Conservation (phyloP, 768 basidiomycete genomes). For the Psilocybe azurescens region DNA sequence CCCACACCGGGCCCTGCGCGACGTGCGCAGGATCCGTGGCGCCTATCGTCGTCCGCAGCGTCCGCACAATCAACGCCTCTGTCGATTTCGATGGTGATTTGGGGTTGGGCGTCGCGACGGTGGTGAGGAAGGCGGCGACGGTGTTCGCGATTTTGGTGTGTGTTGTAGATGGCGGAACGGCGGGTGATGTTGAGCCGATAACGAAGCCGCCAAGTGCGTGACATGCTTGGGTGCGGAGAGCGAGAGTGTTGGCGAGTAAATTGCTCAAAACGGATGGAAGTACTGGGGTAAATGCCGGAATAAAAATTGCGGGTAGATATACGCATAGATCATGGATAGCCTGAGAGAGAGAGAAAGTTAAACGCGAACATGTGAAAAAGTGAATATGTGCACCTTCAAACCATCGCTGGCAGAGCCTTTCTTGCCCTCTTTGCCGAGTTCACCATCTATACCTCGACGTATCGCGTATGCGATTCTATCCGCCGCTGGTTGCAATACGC, state of each 20-base stretch:
- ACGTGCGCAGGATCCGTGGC: conserved; percentile 60
- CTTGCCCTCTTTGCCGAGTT: conserved; percentile 89
- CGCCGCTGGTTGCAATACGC: conserved; percentile 63
- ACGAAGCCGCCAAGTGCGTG: conserved; percentile 78
- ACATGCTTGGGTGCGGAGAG: conserved; percentile 74
- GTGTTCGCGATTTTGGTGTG: conserved; percentile 59
- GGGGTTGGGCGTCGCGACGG: conserved; percentile 37
- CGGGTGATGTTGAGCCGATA: conserved; percentile 46
- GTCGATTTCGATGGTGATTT: conserved; percentile 39
- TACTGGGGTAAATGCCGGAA: conserved; percentile 63
- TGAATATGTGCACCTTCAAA: conserved; percentile 58
- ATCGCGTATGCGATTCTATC: conserved; percentile 75
- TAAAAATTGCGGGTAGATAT: conserved; percentile 67
- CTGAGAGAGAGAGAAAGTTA: conserved; percentile 37
- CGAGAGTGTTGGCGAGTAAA: conserved; percentile 66
- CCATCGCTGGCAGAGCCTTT: conserved; percentile 83
- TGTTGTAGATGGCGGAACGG: conserved; percentile 47
- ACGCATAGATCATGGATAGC: conserved; percentile 74
- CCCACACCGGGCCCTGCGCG: conserved; percentile 84
- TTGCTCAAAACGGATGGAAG: conserved; percentile 67
- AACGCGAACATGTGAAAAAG: conserved; percentile 8
- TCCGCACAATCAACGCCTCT: conserved; percentile 65
- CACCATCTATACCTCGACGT: conserved; percentile 79
- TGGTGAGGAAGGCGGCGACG: conserved; percentile 54
- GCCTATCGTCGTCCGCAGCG: conserved; percentile 66